Base-by-base conservation (phyloP, 768 basidiomycete species). In the Chalciporus sphaerocephalus region DNA sequence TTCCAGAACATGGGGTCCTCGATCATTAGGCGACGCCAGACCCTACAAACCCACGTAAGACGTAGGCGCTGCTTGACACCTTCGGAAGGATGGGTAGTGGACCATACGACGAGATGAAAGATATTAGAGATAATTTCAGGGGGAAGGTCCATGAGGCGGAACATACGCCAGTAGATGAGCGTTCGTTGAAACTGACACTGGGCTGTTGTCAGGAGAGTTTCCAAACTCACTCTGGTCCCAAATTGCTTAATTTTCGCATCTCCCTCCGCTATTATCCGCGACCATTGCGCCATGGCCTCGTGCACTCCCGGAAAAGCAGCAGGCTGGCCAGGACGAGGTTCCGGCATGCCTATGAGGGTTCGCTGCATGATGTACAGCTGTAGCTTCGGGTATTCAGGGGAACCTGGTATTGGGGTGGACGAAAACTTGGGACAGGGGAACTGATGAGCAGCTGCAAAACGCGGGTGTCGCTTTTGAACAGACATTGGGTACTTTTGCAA, bases 51-150 rank as follows among this genome's bases (percentile, higher is more conserved):
- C 73, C 76, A 80, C 8, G 82, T 81, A 47, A 87, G 57, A 40
- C 56, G 58, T 25, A 80, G 57, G 39, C 83, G 80, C 33, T 57
- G 52, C 38, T 30, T 50, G 16, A 74, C 64, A 10, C 71, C 70
- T 18, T 58, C 51, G 5, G 51, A 44, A 13, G 73, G 68, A 34
- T 68, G 54, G 34, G 53, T 50, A 17, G 70, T 56, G n/a, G 76
- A 73, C 83, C 80, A 85, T 32, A 71, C 71, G 28, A 79, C 73
- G 54, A 68, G 69, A 47, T 78, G 82, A 53, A 88, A 77, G 52
- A 89, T 83, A 47, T 78, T 74, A 64, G 63, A 66, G 48, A 87
- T 65, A 44, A 88, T 79, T 59, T 89, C 87, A 23, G 69, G 60
- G 2, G 86, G 87, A 4, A 87, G 71, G 25, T 80, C 72, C 62